Evolutionary conservation across 208 protist genomes (phyloP), one percentile per base, ranked within the genome.

Genomic region (Trypanosoma conorhini): DNA sequence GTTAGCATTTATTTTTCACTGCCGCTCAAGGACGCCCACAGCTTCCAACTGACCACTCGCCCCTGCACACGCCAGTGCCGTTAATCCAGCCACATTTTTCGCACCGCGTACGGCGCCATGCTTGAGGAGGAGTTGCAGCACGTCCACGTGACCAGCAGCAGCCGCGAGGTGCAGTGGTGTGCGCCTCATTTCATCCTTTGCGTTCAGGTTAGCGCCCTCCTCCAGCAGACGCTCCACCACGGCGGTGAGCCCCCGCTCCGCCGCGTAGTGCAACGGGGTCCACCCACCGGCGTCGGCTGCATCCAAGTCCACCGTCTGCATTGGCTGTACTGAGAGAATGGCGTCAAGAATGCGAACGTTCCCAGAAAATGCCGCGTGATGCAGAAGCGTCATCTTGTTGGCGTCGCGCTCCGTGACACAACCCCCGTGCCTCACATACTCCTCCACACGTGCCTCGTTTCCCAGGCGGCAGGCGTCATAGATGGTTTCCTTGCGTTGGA

Each of bases 181-280:
- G 5, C 89, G 82, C 58, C 82, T 75, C 63, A 70, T 66, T 19
- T 70, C 57, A 62, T 94, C 89, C 10, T 80, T 79, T 24, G 86
- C 81, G 59, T 92, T 92, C 8, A 81, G 84, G 44, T 88, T 93
- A 17, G 82, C 86, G 0, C 88, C 88, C 31, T 94, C 83, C 1
- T 92, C 79, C 1, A 92, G 52, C 0, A 96, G 77, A 28, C 80
- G 15, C 24, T 28, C 46, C 0, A 81, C 80, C 10, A 89, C 64
- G 3, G 24, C 79, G 0, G 42, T 48, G 48, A 91, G 73, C 0
- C 92, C 92, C n/a, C 85, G 82, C 42, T 94, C 92, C 0, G 83
- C 83, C 4, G 89, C 89, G 73, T 94, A 96, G 74, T 96, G 92
- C 60, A 96, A 69, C 56, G 89, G 73, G 2, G 92, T 95, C 89